These are phyloP conservation scores for Thelonectria rubi DNA, from an alignment of 2,329 filamentous ascomycete species.

Conservation along the genomic window DNA sequence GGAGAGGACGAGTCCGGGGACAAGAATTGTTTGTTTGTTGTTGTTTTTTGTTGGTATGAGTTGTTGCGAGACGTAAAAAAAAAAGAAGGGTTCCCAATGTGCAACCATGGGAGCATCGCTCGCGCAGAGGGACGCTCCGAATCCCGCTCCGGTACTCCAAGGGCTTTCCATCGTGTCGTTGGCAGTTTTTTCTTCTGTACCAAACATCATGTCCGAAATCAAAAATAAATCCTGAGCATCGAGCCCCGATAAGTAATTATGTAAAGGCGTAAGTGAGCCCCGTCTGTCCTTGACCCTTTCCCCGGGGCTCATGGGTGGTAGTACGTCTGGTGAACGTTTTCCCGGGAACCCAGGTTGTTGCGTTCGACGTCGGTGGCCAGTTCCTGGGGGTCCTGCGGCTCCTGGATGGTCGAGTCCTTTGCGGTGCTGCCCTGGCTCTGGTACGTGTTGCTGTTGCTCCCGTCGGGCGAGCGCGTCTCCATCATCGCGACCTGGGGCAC, in stretches of 20 bases:
- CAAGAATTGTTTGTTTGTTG: too few species aligned
- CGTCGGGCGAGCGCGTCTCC: slow-evolving; percentile 36
- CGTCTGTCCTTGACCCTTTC: too few species aligned
- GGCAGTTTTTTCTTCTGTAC: not conserved
- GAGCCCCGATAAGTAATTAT: slow-evolving; percentile 9
- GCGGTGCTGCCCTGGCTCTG: slow-evolving; percentile 30
- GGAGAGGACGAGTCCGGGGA: slow-evolving; percentile 9
- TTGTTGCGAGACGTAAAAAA: not conserved
- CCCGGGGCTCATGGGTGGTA: slow-evolving; percentile 35
- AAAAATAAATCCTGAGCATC: slow-evolving; percentile 11
- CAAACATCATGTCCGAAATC: slow-evolving; percentile 1
- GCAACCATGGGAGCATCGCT: not conserved
- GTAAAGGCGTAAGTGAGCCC: slow-evolving; percentile 5
- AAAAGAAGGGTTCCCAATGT: slow-evolving; percentile 8
- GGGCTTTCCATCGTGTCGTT: slow-evolving; percentile 17
- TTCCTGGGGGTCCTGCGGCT: slow-evolving; percentile 38
- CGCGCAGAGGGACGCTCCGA: slow-evolving; percentile 11
- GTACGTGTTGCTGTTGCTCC: slow-evolving; percentile 33
- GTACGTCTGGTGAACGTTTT: slow-evolving; percentile 37
- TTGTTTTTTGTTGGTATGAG: too few species aligned
- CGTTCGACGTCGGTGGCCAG: slow-evolving; percentile 34
- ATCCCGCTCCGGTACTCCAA: slow-evolving; percentile 29
- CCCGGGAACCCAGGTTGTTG: slow-evolving; percentile 19
- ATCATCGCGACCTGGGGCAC: slow-evolving; percentile 47
- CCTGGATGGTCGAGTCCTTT: slow-evolving; percentile 31